These are phyloP conservation scores for Leishmania tropica DNA, from an alignment of 208 protist genomes.

Conservation along the genomic window DNA sequence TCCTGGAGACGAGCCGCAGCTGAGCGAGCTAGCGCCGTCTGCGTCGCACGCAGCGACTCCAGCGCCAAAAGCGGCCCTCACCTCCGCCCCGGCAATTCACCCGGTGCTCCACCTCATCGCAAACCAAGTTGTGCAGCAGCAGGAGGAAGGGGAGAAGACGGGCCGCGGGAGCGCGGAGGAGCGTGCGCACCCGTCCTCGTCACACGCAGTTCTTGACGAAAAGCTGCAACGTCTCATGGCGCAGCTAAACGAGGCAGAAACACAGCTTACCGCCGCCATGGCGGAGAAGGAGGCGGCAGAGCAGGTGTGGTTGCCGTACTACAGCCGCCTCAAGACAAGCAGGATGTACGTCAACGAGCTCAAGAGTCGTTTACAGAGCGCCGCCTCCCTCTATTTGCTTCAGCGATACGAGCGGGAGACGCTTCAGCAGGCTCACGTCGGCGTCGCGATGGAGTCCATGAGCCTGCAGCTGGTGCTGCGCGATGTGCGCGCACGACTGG, in stretches of 20 bases:
- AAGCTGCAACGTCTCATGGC: background rate
- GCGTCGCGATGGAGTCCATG: conserved; percentile 55
- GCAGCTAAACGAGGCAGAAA: background rate
- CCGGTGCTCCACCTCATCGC: conserved; percentile 15
- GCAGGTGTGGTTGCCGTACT: conserved; percentile 38
- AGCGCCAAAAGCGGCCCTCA: background rate
- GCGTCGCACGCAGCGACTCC: background rate
- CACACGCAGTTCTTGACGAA: background rate
- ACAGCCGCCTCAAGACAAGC: conserved; percentile 45
- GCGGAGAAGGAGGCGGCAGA: conserved; percentile 19
- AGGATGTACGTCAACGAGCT: conserved; percentile 44
- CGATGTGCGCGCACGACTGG: conserved; percentile 34
- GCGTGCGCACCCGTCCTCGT: background rate
- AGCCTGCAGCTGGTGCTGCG: conserved; percentile 55
- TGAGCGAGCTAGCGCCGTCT: background rate
- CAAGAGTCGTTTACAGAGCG: conserved; percentile 39
- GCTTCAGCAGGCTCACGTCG: conserved; percentile 55
- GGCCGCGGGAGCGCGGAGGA: background rate
- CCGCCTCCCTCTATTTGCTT: conserved; percentile 57
- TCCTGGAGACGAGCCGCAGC: background rate
- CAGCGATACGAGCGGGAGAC: conserved; percentile 72
- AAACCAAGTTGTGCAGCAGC: background rate
- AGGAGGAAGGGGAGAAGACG: background rate
- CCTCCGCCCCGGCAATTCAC: background rate
- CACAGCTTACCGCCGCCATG: conserved; percentile 25